Evolutionary conservation across 495 filamentous ascomycete genomes (phyloP).

Genomic region (Cercophora sp.): DNA sequence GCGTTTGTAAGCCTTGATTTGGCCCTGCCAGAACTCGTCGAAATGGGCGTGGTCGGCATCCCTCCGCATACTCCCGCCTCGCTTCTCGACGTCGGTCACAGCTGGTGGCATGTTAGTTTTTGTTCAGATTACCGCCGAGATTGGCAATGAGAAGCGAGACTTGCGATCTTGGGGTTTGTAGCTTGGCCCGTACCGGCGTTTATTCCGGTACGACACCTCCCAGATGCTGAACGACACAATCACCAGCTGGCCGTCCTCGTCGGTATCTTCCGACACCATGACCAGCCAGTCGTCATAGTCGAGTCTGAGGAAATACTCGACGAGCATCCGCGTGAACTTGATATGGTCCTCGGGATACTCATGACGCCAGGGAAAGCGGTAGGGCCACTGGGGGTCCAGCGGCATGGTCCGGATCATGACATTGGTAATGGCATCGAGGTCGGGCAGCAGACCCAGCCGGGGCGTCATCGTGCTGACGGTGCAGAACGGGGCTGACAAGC

Average conservation of each 20-base stretch:
- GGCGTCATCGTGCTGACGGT: slow-evolving; percentile 20
- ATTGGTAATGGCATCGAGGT: slow-evolving; percentile 32
- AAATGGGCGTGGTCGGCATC: slow-evolving; percentile 33
- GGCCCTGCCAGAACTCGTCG: slow-evolving; percentile 26
- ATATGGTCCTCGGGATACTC: slow-evolving; percentile 32
- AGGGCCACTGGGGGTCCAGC: slow-evolving; percentile 37
- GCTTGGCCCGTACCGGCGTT: slow-evolving; percentile 24
- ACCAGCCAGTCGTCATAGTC: slow-evolving; percentile 32
- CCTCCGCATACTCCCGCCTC: slow-evolving; percentile 22
- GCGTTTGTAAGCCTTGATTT: slow-evolving; percentile 23
- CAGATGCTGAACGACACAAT: slow-evolving; percentile 33
- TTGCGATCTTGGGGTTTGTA: slow-evolving; percentile 31
- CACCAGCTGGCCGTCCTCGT: slow-evolving; percentile 11
- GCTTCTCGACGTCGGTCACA: slow-evolving; percentile 22
- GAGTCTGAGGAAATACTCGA: slow-evolving; percentile 32
- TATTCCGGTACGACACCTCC: slow-evolving; percentile 32
- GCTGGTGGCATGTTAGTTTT: slow-evolving; percentile 12
- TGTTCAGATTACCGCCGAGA: not conserved
- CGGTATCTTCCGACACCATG: slow-evolving; percentile 31
- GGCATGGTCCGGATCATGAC: slow-evolving; percentile 35
- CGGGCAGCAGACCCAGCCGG: slow-evolving; percentile 21
- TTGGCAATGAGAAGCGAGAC: slow-evolving; percentile 7
- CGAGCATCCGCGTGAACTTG: slow-evolving; percentile 31
- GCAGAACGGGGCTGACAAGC: no score
- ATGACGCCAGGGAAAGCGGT: slow-evolving; percentile 31